Conservation (phyloP, 495 filamentous ascomycete species). For the Penicillium goetzii region DNA sequence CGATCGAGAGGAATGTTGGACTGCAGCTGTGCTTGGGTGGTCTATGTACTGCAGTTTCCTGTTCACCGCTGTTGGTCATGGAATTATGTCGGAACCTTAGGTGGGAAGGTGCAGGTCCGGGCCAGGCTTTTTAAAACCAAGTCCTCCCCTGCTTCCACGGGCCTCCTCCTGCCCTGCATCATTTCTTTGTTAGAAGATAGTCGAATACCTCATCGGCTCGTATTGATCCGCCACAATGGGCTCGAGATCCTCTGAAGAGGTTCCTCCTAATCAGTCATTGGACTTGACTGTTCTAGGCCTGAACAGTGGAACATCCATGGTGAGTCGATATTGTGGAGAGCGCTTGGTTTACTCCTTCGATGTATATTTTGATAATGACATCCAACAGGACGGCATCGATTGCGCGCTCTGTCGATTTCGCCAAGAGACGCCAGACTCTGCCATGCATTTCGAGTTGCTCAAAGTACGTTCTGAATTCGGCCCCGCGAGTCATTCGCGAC, state of each 20-base stretch:
- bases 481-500: background rate
- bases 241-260: background rate
- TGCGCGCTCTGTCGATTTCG: conserved; percentile 55
- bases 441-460: conserved; percentile 54
- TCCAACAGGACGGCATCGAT: conserved; percentile 50
- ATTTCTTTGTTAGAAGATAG: background rate
- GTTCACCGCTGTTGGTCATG: background rate
- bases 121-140: background rate
- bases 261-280: conserved; percentile 10
- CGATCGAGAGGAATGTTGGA: background rate
- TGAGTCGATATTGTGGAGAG: background rate
- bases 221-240: background rate
- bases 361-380: background rate
- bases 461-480: conserved; percentile 24
- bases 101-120: background rate
- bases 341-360: background rate
- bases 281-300: conserved; percentile 55
- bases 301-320: conserved; percentile 52
- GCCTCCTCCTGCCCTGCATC: no score
- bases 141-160: background rate
- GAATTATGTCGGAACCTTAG: background rate
- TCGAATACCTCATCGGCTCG: background rate
- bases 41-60: background rate
- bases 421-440: conserved; percentile 49
- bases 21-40: background rate